phyloP scores from a whole-genome alignment of 306 rosid genomes.

The Glycine latifolia region DNA sequence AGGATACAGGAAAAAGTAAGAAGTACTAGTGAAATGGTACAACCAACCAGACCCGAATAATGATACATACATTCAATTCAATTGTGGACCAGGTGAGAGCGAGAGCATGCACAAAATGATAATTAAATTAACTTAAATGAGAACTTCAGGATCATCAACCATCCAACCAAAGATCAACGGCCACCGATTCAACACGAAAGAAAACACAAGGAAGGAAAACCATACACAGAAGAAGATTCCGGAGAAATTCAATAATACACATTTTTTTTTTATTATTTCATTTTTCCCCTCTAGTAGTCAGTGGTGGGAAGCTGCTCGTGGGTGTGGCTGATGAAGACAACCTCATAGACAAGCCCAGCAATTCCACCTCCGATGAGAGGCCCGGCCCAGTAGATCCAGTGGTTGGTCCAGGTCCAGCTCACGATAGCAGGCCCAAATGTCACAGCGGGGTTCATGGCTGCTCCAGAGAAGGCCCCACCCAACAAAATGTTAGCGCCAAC shows the following conservation, averaged over 20 bases:
- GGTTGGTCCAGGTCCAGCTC: slow-evolving; percentile 79
- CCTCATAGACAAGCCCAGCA: slow-evolving; percentile 73
- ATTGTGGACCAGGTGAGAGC: slow-evolving; percentile 21
- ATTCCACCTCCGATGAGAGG: slow-evolving; percentile 85
- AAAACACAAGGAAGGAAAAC: slow-evolving; percentile 21
- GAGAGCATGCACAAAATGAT: slow-evolving; percentile 27
- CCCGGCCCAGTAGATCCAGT: slow-evolving; percentile 95
- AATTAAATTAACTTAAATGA: slow-evolving; percentile 23
- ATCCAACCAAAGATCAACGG: slow-evolving; percentile 46
- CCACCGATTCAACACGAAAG: slow-evolving; percentile 40
- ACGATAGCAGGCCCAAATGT: slow-evolving; percentile 87
- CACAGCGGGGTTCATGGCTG: slow-evolving; percentile 95
- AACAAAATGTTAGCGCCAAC: slow-evolving; percentile 89
- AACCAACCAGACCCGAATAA: slow-evolving; percentile 31
- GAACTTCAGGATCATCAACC: slow-evolving; percentile 40
- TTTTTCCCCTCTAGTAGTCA: slow-evolving; percentile 52
- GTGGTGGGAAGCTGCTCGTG: slow-evolving; percentile 73
- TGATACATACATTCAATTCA: slow-evolving; percentile 13
- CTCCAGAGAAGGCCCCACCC: slow-evolving; percentile 89
- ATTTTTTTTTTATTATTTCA: neutral
- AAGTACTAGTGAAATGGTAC: neutral
- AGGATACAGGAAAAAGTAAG: neutral
- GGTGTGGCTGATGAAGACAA: slow-evolving; percentile 62
- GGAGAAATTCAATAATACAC: slow-evolving; percentile 33
- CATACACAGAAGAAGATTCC: slow-evolving; percentile 19